Base-by-base conservation (phyloP, 768 basidiomycete genomes). In the Mycena galericulata region DNA sequence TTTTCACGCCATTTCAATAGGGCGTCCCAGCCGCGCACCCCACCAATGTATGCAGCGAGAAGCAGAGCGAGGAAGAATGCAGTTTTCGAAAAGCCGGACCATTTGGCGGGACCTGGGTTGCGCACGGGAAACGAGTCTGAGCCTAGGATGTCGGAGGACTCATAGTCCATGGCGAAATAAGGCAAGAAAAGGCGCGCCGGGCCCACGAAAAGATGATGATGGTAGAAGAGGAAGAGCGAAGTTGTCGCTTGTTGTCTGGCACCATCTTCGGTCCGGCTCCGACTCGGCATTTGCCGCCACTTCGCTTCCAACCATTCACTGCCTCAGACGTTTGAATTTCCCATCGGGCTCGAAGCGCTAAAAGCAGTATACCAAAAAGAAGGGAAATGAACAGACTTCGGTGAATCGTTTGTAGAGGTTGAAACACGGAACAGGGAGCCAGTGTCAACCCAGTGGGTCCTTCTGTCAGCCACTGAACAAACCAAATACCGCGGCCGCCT, bases 141-240 rank as follows among this genome's bases (percentile, higher is more conserved):
- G 66, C 91, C 92, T 15, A 93, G 86, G 67, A 94, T 92, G 81
- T 93, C 92, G 72, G 88, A 86, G 63, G 85, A 84, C 75, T 93
- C 91, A 82, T 83, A 85, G 75, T 85, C 83, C 91, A 92, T 93
- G 78, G 76, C 75, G 46, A 38, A 59, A 29, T 17, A 41, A 66
- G 30, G 3, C 49, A 53, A 49, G 34, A 24, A 29, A 47, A 17
- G 46, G 36, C 58, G 53, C 67, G 79, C 77, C 78, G 77, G 72
- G 34, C 77, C 77, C 68, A 68, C 74, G 72, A 61, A 65, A 70
- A 70, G 74, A 73, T 70, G 76, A 72, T 82, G 82, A 79, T 79
- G 81, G 79, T 79, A 76, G 74, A 73, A 73, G 78, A 73, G 62
- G 72, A 82, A 76, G 51, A 59, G 22, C 34, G 27, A 40, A 55